Conservation (phyloP, 2,329 filamentous ascomycete species). For the Fusarium sp. region DNA sequence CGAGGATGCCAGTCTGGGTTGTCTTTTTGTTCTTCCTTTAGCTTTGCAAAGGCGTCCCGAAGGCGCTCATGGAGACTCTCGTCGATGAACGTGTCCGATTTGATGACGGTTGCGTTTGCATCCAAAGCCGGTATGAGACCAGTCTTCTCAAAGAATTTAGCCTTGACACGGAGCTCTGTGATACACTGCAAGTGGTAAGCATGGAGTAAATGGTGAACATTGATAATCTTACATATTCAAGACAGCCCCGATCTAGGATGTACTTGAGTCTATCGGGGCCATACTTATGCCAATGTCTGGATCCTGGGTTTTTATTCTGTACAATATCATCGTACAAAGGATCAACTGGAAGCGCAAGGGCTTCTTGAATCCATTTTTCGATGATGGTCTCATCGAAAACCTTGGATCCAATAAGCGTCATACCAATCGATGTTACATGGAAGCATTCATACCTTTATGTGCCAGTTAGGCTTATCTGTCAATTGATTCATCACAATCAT, state of each 20-base stretch:
- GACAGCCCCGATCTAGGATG: constrained; percentile 21
- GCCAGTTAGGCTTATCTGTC: constrained; percentile 42
- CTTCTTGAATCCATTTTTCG: constrained; percentile 23
- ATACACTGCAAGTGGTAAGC: constrained; percentile 12
- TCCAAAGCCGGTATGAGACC: constrained; percentile 47
- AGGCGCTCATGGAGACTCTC: constrained; percentile 13
- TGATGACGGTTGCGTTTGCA: constrained; percentile 26
- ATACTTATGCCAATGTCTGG: accelerated
- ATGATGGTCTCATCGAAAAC: constrained; percentile 10
- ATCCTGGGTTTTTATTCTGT: accelerated
- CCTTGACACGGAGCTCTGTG: constrained; percentile 58
- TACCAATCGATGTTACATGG: accelerated
- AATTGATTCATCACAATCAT: constrained; percentile 41
- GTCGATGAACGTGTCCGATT: constrained; percentile 35
- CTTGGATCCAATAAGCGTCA: neutral
- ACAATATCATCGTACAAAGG: constrained; percentile 17
- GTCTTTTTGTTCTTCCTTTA: constrained; percentile 27
- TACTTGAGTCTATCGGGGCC: neutral
- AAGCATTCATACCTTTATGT: constrained; percentile 23
- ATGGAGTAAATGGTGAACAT: neutral
- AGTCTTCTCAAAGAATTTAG: constrained; percentile 50
- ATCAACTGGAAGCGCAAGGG: constrained; percentile 11
- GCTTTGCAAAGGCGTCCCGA: constrained; percentile 18
- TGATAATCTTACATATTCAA: constrained; percentile 23
- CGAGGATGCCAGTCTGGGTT: constrained; percentile 31